Conservation (phyloP, 176 grass and related monocot genomes). For the Triticum urartu region DNA sequence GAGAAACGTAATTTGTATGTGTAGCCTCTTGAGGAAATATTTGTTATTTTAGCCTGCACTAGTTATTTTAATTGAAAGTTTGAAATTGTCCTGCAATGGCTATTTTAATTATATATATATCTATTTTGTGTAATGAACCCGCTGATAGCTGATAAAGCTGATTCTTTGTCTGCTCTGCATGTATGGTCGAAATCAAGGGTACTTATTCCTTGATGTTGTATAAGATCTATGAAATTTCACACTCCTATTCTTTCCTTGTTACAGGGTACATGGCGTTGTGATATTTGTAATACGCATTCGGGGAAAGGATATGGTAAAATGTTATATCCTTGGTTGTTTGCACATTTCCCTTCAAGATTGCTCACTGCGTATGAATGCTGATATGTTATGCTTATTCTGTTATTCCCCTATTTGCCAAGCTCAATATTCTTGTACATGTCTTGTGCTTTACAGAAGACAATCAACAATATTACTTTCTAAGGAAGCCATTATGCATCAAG, state of each 20-base stretch:
- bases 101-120: not conserved
- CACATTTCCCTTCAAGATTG: not conserved
- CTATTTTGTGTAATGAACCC: not conserved
- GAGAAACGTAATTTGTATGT: conserved; percentile 6
- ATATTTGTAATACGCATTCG: conserved; percentile 69
- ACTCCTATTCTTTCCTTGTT: conserved; percentile 34
- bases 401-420: conserved; percentile 1
- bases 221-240: conserved; percentile 2
- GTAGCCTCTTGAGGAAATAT: not conserved
- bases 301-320: conserved; percentile 93
- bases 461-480: not conserved
- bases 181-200: not conserved
- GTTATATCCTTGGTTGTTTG: conserved; percentile 4
- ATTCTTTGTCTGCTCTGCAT: conserved; percentile 5
- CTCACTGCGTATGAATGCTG: not conserved
- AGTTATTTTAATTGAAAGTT: not conserved
- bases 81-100: not conserved
- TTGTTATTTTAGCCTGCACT: conserved; percentile 6
- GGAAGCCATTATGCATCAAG: not conserved
- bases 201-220: not conserved
- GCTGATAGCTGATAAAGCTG: not conserved
- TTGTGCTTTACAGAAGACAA: not conserved
- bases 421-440: conserved; percentile 11
- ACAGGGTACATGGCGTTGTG: conserved; percentile 89
- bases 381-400: not conserved